Evolutionary conservation across 2,329 filamentous ascomycete species (phyloP), one percentile per base, ranked within the genome.

Genomic region (Alternaria atra): DNA sequence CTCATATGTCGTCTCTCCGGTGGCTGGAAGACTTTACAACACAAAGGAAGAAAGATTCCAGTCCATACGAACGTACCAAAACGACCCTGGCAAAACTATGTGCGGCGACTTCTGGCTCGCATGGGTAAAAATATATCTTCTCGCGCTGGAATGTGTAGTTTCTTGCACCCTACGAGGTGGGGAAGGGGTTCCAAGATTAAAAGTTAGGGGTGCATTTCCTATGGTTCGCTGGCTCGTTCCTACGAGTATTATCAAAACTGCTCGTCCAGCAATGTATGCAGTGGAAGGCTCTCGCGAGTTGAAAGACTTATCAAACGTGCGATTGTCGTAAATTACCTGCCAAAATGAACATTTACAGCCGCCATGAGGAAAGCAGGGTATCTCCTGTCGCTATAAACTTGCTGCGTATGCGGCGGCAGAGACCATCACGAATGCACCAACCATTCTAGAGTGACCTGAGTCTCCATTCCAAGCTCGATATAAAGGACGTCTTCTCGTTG

Each of bases 361-460:
- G 5, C 5, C 1, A 5, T 23, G 10, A 12, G 17, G 10, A 13
- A 6, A 12, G 5, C 5, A 40, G 17, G 13, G 17, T 6, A 9
- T 29, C 6, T 29, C 5, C 9, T 40, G 17, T 12, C 4, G 17
- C 39, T 40, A 13, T 6, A 23, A 23, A 12, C 10, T 13, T 6
- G 9, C 1, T 10, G 1, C 5, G 5, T 17, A 1, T 1, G 9
- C n/a, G 8, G 4, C 2, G 7, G 20, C 20, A 20, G 20, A 20
- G 2, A 20, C 20, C 20, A 20, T 20, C 20, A 20, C 2, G 20
- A 20, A 2, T 20, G 20, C 20, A 20, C 20, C 20, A 20, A 20
- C 20, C 39, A 6, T 12, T 25, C 12, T 12, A 2, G 2, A 23
- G 8, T 15, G 6, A 4, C 4, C 12, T n/a, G 23, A 7, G 40